A percentile compares a stretch with the other conserved stretches of the same genome.
phyloP scores from a whole-genome alignment of 2,329 filamentous ascomycete genomes.

The Sclerotiophoma versabilis region DNA sequence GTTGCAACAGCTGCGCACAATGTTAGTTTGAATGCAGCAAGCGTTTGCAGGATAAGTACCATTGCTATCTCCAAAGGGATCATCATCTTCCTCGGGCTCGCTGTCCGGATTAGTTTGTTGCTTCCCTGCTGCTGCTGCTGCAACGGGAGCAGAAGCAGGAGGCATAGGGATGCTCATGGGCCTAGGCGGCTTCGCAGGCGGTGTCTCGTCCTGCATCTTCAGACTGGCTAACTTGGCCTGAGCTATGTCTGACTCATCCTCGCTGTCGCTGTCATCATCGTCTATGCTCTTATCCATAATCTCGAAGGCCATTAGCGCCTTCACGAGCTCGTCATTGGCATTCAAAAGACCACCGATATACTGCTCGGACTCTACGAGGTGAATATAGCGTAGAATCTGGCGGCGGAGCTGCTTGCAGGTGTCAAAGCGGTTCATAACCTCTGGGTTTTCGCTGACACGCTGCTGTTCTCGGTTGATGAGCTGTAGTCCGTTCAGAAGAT shows the following conservation, averaged over 20 bases:
- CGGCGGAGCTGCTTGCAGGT: slow-evolving; percentile 83
- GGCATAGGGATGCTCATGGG: slow-evolving; percentile 53
- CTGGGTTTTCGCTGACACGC: slow-evolving; percentile 83
- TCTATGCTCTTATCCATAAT: slow-evolving; percentile 88
- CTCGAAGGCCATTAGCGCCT: slow-evolving; percentile 91
- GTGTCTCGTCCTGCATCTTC: slow-evolving; percentile 48
- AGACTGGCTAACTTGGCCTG: slow-evolving; percentile 56
- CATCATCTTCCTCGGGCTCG: slow-evolving; percentile 69
- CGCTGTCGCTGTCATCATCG: slow-evolving; percentile 71
- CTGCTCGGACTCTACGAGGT: slow-evolving; percentile 86
- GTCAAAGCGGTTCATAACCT: slow-evolving; percentile 80
- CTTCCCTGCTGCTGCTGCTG: slow-evolving; percentile 41
- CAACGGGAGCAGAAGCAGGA: slow-evolving; percentile 27
- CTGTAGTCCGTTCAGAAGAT: slow-evolving; percentile 85
- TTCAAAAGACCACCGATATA: slow-evolving; percentile 90
- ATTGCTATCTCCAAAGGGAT: slow-evolving; percentile 87
- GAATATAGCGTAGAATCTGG: slow-evolving; percentile 89
- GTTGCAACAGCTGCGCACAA: slow-evolving; percentile 59
- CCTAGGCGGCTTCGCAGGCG: slow-evolving; percentile 59
- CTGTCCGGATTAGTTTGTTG: slow-evolving; percentile 61
- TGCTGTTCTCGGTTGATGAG: slow-evolving; percentile 89
- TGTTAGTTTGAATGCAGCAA: slow-evolving; percentile 9
- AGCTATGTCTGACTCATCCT: slow-evolving; percentile 53
- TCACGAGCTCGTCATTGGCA: slow-evolving; percentile 95
- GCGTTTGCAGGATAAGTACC: slow-evolving; percentile 42